Percentiles rank a stretch among this genome's conserved stretches.
phyloP scores from a whole-genome alignment of 176 grass and related monocot genomes.

The Neostapfia colusana region DNA sequence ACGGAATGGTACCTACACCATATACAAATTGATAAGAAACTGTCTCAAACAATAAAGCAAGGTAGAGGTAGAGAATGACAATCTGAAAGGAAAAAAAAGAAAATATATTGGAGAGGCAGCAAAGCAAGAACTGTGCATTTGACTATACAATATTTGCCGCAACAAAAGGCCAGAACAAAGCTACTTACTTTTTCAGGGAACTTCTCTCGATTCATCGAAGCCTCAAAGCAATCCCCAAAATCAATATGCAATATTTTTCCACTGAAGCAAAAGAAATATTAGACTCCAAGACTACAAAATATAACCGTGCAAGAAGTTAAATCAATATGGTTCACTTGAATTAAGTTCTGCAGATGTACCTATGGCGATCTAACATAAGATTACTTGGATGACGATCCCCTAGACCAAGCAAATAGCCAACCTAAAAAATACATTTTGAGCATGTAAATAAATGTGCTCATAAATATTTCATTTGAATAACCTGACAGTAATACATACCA shows the following conservation, averaged over 20 bases:
- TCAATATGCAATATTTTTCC: conserved; percentile 99
- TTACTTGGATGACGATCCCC: conserved; percentile 98
- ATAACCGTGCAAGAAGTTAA: background rate
- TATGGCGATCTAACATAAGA: conserved; percentile 93
- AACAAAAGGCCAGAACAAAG: conserved; percentile 29
- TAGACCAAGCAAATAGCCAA: conserved; percentile 95
- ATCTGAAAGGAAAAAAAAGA: background rate
- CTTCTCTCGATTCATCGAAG: conserved; percentile 97
- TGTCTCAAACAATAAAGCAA: background rate
- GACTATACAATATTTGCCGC: background rate
- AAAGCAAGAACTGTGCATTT: background rate
- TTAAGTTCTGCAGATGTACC: conserved; percentile 42
- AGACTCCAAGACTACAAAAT: conserved; percentile 7
- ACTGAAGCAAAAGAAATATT: conserved; percentile 51
- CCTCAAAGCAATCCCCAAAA: conserved; percentile 98
- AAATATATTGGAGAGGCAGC: background rate
- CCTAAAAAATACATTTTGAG: conserved; percentile 56
- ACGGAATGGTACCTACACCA: conserved; percentile 83
- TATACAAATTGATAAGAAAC: conserved; percentile 19
- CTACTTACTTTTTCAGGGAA: conserved; percentile 92
- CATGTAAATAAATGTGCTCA: conserved; percentile 30
- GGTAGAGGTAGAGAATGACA: background rate
- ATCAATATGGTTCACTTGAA: background rate
- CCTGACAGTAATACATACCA: conserved; percentile 60
- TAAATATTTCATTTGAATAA: conserved; percentile 13